Conservation (phyloP, 495 filamentous ascomycete species). For the Geopyxis carbonaria region DNA sequence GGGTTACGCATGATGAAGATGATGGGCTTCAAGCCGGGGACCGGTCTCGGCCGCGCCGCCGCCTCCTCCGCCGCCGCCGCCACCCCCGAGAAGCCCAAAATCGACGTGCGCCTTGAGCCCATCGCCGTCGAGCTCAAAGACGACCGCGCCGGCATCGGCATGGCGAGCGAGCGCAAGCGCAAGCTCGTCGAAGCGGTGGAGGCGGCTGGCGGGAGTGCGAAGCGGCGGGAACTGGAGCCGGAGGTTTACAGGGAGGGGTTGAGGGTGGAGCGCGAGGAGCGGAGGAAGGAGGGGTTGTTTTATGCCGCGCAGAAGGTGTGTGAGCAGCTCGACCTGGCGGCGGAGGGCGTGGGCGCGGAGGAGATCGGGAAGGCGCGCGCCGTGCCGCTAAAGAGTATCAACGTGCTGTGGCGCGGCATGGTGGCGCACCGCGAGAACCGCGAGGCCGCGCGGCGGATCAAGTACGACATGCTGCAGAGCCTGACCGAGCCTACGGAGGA, state of each 20-base stretch:
- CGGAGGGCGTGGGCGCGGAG: conserved; percentile 9
- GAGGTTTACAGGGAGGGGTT: conserved; percentile 62
- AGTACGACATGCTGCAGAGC: conserved; percentile 53
- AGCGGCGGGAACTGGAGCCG: conserved; percentile 41
- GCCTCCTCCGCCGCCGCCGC: conserved; percentile 5
- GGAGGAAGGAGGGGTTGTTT: conserved; percentile 47
- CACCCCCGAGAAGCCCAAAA: conserved; percentile 6
- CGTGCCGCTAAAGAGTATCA: conserved; percentile 40
- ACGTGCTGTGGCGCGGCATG: conserved; percentile 64
- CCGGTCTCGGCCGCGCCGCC: conserved; percentile 44
- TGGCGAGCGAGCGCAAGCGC: conserved; percentile 65
- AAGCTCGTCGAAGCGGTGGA: conserved; percentile 52
- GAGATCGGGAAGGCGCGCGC: conserved; percentile 32
- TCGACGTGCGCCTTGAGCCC: conserved; percentile 37
- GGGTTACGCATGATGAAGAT: conserved; percentile 93
- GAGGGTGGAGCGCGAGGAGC: conserved; percentile 52
- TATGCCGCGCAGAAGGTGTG: conserved; percentile 65
- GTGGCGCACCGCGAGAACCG: conserved; percentile 48
- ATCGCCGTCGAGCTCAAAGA: conserved; percentile 56
- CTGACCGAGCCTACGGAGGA: conserved; percentile 36
- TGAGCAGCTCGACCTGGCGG: conserved; percentile 32
- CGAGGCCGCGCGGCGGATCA: conserved; percentile 50
- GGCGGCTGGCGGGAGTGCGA: conserved; percentile 39
- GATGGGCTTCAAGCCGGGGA: conserved; percentile 68
- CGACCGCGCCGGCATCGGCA: conserved; percentile 68